phyloP scores from a whole-genome alignment of 192 early-diverging fungal genomes.

The Cladochytrium replicatum region DNA sequence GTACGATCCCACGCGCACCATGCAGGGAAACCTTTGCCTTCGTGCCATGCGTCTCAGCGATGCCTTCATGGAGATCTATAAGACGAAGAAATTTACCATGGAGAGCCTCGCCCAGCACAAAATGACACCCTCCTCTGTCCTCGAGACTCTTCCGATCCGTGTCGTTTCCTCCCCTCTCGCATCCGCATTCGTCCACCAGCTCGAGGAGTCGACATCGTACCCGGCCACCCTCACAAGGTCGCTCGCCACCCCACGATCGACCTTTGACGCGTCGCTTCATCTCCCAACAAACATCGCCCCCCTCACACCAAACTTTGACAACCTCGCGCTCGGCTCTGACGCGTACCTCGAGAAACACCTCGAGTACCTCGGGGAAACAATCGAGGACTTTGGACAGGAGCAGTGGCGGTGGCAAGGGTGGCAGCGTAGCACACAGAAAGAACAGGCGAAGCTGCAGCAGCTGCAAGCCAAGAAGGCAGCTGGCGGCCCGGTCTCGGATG shows the following conservation, averaged over 20 bases:
- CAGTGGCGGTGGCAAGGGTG: slow-evolving; percentile 90
- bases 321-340: slow-evolving; percentile 71
- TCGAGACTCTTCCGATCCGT: slow-evolving; percentile 82
- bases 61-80: slow-evolving; percentile 73
- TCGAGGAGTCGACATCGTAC: too few relatives aligned
- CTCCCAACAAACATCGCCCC: slow-evolving; percentile 5
- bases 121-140: slow-evolving; percentile 73
- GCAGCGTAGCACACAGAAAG: slow-evolving; percentile 83
- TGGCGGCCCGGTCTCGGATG: slow-evolving; percentile 60
- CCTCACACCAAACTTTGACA: slow-evolving; percentile 45
- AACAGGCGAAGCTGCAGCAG: slow-evolving; percentile 67
- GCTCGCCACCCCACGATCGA: too few relatives aligned
- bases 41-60: slow-evolving; percentile 81
- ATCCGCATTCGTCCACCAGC: too few relatives aligned
- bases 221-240: too few relatives aligned
- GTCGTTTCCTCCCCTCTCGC: slow-evolving; percentile 39
- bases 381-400: slow-evolving; percentile 86
- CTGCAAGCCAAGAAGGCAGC: slow-evolving; percentile 50
- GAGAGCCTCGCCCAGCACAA: slow-evolving; percentile 65
- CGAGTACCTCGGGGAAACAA: slow-evolving; percentile 65
- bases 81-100: slow-evolving; percentile 70
- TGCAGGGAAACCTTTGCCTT: slow-evolving; percentile 72
- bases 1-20: slow-evolving; percentile 80
- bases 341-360: slow-evolving; percentile 79
- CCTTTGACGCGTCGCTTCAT: neutral